Base-by-base conservation (phyloP, 2,329 filamentous ascomycete genomes). In the Aspergillus amoenus region DNA sequence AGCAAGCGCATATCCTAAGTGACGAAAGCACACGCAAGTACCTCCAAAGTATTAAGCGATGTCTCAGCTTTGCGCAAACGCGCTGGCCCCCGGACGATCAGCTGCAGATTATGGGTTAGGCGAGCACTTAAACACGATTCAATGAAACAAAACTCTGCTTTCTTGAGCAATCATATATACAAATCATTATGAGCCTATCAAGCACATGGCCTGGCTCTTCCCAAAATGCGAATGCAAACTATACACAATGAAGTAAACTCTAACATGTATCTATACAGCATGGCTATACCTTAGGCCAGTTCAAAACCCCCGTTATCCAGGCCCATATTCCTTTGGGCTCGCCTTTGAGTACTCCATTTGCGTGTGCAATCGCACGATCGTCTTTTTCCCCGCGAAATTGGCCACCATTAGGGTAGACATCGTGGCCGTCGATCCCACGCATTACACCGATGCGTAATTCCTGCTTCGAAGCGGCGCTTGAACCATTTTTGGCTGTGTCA, bases 21-120 rank as follows among this genome's bases (percentile, higher is more conserved):
- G 94, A 97, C 71, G 94, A 99, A 78, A 87, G 89, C 44, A 99
- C 94, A 52, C 84, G 94, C 64, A 99, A 97, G 78, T 97, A 93
- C 71, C 76, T 99, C 64, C 94, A 99, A 79, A 97, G 93, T 72
- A 97, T 99, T 74, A 99, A 99, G 81, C 83, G 94, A 45, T 97
- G 93, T 71, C 77, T 99, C 70, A 97, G 91, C 60, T 99, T 97
- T 83, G 92, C 93, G 24, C 94, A 99, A 78, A 93, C 94, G 30
- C 86, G 93, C 66, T 99, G 94, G 94, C 93, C 93, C 57, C 94
- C 94, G 0, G 88, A 92, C 67, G 93, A 97, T 78, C 83, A 94
- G 66, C 82, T 91, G 70, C 94, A 99, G 79, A 79, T 99, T 66
- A 99, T 99, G 94, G 94, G 94, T 13, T 94, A 75, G 73, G 12